These are phyloP conservation scores for Clitopilus hobsonii DNA, from an alignment of 768 basidiomycete genomes.

Conservation along the genomic window DNA sequence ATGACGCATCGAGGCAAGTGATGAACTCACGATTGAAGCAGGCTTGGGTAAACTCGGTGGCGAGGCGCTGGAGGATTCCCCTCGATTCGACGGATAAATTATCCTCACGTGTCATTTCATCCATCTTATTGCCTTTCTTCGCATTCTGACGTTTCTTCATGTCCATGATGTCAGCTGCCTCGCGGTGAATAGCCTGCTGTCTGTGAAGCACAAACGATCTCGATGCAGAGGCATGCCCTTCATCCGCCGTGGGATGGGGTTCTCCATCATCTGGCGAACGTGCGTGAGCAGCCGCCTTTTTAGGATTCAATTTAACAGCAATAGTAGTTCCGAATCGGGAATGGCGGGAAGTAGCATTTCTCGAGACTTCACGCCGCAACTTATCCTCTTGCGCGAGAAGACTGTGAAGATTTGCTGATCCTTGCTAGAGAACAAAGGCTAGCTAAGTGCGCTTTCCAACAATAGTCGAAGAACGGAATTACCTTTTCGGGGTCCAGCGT, in stretches of 20 bases:
- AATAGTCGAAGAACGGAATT: slow-evolving; percentile 6
- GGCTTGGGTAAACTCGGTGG: slow-evolving; percentile 68
- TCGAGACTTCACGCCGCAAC: slow-evolving; percentile 49
- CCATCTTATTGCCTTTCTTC: slow-evolving; percentile 56
- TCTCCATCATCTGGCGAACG: neutral
- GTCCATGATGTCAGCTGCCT: slow-evolving; percentile 70
- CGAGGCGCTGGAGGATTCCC: slow-evolving; percentile 61
- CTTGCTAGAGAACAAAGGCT: slow-evolving; percentile 49
- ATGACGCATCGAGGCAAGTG: slow-evolving; percentile 4
- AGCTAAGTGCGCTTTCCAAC: neutral
- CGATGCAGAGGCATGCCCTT: slow-evolving; percentile 23
- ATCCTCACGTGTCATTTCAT: slow-evolving; percentile 67
- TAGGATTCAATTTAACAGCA: slow-evolving; percentile 65
- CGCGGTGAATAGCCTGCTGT: slow-evolving; percentile 70
- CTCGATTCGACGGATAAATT: slow-evolving; percentile 64
- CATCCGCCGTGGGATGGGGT: slow-evolving; percentile 9
- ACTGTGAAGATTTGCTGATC: slow-evolving; percentile 60
- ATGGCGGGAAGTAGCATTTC: slow-evolving; percentile 70
- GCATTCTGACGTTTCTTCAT: slow-evolving; percentile 55
- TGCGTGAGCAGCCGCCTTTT: slow-evolving; percentile 28
- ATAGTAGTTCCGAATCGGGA: slow-evolving; percentile 97
- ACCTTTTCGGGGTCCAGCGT: slow-evolving; percentile 65
- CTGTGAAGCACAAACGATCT: slow-evolving; percentile 77
- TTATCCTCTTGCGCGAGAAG: slow-evolving; percentile 77
- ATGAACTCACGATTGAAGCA: slow-evolving; percentile 82